phyloP scores from a whole-genome alignment of 352 stramenopile species.

The Phytopythium montanum region DNA sequence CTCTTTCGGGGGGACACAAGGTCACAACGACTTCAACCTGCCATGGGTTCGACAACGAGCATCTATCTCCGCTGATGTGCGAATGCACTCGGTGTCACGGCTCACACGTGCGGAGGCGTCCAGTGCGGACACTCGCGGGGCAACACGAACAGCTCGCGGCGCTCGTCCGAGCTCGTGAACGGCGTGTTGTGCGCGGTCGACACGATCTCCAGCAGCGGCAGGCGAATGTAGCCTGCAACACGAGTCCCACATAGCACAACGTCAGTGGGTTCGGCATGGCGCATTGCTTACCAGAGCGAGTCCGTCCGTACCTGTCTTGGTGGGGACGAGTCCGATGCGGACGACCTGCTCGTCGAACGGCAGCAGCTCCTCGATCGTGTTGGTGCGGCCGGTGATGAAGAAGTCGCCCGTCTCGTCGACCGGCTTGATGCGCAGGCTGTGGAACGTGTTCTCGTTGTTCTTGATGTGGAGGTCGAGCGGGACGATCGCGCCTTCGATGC shows the following conservation, averaged over 20 bases:
- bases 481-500: conserved; percentile 57
- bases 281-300: neutral
- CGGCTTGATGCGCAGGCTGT: conserved; percentile 67
- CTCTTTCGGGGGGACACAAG: neutral
- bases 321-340: conserved; percentile 63
- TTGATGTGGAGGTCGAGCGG: conserved; percentile 50
- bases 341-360: conserved; percentile 65
- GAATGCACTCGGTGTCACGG: neutral
- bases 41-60: neutral
- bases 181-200: conserved; percentile 65
- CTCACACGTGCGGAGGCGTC: conserved; percentile 11
- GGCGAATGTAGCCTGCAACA: conserved; percentile 49
- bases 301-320: conserved; percentile 58
- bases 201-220: conserved; percentile 74
- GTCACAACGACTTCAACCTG: neutral
- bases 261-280: conserved; percentile 9
- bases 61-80: neutral
- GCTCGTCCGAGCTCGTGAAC: conserved; percentile 64
- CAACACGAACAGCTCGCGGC: conserved; percentile 73
- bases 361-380: conserved; percentile 68
- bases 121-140: conserved; percentile 55
- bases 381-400: conserved; percentile 74
- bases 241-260: neutral
- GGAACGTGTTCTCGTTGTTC: conserved; percentile 74
- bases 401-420: conserved; percentile 71